Base-by-base conservation (phyloP, 2,329 filamentous ascomycete genomes). In the Epichloe typhina region DNA sequence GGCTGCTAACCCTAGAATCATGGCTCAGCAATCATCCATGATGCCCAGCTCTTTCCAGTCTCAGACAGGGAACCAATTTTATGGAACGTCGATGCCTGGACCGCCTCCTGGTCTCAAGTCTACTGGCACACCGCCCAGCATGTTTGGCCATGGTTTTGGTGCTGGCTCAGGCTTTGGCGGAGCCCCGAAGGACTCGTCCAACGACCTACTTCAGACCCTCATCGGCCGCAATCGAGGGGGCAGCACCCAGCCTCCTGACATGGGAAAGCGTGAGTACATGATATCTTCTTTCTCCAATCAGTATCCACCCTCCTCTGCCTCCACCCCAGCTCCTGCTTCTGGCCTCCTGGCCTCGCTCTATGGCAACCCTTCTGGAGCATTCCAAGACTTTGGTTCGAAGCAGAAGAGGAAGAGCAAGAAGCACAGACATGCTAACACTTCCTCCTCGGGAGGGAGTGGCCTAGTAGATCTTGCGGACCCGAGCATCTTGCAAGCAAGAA, bases 351-450 rank as follows among this genome's bases (percentile, higher is more conserved):
- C 81, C 80, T 86, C 87, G 80, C 87, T 93, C 77, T 94, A 94
- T 77, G 87, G 86, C 74, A 77, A 82, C 68, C 85, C 86, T 75
- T 75, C 85, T 76, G 87, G 86, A 76, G 80, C 82, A 73, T 88
- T 88, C 75, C 86, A 90, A 83, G 89, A 95, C 69, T 83, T 84
- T 75, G 86, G 86, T 75, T 84, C 87, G 75, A 94, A 95, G 84
- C 89, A 94, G 82, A 95, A 95, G 85, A 96, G 95, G 83, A 95
- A 95, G 88, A 89, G 89, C 78, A 96, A 95, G 83, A 96, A 96
- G 88, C 91, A 96, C 80, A 94, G 90, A 84, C 90, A 96, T 84
- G 91, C 89, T 93, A 95, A 96, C 88, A 96, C 91, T 91, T 95
- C 90, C 87, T 97, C 91, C 83, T 95, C 89, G 83, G 86, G 86